Evolutionary conservation across 2,329 filamentous ascomycete species (phyloP).

Genomic region (Talaromyces piceae): DNA sequence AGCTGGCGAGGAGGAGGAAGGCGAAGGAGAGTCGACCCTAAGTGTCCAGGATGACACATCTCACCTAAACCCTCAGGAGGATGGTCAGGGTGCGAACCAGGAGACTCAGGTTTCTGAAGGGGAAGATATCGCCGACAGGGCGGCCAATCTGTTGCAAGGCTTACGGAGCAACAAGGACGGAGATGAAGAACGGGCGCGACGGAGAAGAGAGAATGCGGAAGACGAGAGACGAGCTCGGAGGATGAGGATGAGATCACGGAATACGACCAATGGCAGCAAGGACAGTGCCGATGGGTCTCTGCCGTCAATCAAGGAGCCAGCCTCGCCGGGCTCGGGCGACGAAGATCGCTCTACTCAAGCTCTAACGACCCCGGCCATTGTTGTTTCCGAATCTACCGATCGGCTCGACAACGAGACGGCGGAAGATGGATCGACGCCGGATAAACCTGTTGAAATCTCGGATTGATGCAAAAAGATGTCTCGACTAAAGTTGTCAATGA

Average conservation of each 20-base stretch:
- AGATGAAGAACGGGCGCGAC: conserved; percentile 51
- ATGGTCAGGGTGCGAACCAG: conserved; percentile 27
- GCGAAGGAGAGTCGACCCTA: conserved; percentile 31
- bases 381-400: conserved; percentile 22
- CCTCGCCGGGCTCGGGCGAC: conserved; percentile 16
- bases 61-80: conserved; percentile 42
- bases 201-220: conserved; percentile 66
- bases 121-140: conserved; percentile 76
- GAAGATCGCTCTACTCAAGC: conserved; percentile 18
- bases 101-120: conserved; percentile 40
- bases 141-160: conserved; percentile 74
- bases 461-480: conserved; percentile 5
- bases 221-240: conserved; percentile 65
- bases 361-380: conserved; percentile 26
- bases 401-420: not conserved
- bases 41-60: conserved; percentile 33
- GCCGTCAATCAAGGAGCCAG: conserved; percentile 26
- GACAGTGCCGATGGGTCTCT: conserved; percentile 28
- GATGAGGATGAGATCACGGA: conserved; percentile 53
- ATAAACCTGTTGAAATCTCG: conserved; percentile 11
- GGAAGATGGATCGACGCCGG: conserved; percentile 8
- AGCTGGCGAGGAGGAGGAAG: conserved; percentile 44
- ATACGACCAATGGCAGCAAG: conserved; percentile 33
- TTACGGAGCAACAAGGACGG: conserved; percentile 60
- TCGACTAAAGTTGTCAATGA: not conserved